Conservation (phyloP, 345 rosid species). For the Brassica rapa region DNA sequence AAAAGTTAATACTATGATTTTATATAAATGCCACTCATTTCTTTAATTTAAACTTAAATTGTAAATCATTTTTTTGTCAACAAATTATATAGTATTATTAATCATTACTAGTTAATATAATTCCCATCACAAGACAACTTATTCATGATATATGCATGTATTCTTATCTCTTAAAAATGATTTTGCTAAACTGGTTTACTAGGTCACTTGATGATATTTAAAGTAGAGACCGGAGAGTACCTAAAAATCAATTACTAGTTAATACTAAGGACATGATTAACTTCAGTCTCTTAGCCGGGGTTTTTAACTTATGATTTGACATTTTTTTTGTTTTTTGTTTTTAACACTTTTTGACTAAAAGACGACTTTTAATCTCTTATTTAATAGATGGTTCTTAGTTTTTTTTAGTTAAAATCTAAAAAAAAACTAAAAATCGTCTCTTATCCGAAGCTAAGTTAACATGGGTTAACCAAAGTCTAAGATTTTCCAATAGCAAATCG, state of each 20-base stretch:
- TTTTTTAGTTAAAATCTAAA: no score
- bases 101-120: not conserved
- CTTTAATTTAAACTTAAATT: not conserved
- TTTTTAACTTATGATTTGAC: no score
- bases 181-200: not conserved
- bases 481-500: not conserved
- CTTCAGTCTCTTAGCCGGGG: no score
- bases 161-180: not conserved
- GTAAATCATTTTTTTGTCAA: no score
- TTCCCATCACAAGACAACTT: not conserved
- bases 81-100: not conserved
- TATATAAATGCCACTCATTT: not conserved
- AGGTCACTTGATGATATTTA: not conserved
- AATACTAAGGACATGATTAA: not conserved
- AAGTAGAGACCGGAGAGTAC: not conserved
- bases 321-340: no score
- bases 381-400: no score
- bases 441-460: no score
- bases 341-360: no score
- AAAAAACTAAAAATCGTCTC: no score
- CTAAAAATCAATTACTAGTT: not conserved
- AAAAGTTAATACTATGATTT: not conserved
- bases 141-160: not conserved
- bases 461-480: no score
- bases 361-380: no score